Base-by-base conservation (phyloP, 352 stramenopile species). In the Phytophthora pisi region DNA sequence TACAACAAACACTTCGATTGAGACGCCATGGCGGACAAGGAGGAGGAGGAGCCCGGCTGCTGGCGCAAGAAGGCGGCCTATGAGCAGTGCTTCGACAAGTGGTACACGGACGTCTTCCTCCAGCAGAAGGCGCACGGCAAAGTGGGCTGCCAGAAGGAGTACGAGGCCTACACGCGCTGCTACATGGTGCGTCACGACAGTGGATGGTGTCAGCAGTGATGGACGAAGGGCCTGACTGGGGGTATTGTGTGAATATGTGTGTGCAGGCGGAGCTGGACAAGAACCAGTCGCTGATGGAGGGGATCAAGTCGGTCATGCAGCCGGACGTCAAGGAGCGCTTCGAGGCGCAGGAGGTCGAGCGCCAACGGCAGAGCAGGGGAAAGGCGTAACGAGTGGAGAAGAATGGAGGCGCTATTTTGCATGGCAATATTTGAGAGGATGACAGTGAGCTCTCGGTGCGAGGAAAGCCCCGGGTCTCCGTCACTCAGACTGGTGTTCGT, bases 61-160 rank as follows among this genome's bases (percentile, higher is more conserved):
- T 90, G 84, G 82, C 77, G 89, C 64, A 78, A 86, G 72, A 92
- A 92, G 55, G 78, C 78, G 2, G 77, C 70, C 74, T 92, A 78
- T 64, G 88, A 96, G 64, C 82, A 93, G 61, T 96, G 88, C 78
- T 96, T 96, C 74, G 88, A 96, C 63, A 77, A 83, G 70, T 96
- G 88, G 88, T 96, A 94, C 73, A 91, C 85, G 51, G 75, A 94
- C 38, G 77, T 94, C 28, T 96, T 96, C 61, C 70, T 96, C 18
- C 84, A 92, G 75, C 74, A 91, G 47, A 94, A 92, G 60, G 86
- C 82, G 34, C 53, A 88, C 34, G 84, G 84, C 55, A 68, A 88
- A 59, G 68, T 93, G 13, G 88, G 88, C 53, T 96, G 88, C 51
- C 75, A 90, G 62, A 77, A 91, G 40, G 83, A 94, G 72, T 96